Evolutionary conservation across 2,329 filamentous ascomycete genomes (phyloP), one percentile per base, ranked within the genome.

Genomic region (Arthrobotrys iridis): DNA sequence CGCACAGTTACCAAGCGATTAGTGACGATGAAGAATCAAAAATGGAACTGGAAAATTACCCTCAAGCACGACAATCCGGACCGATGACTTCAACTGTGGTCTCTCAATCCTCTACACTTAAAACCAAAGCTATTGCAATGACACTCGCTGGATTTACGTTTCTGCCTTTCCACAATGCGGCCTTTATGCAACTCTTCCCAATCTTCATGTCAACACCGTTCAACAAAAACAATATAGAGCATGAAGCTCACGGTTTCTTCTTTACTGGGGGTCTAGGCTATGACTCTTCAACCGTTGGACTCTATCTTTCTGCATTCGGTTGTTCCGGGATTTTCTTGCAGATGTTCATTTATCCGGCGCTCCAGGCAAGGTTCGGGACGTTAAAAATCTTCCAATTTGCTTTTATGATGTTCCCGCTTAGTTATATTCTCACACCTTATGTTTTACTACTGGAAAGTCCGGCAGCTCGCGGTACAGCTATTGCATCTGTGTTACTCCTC

Each of bases 271-370:
- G 92, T 0, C 84, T 95, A 0, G 91, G 91, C 11, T 86, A 95
- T 62, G 87, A 87, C 0, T 89, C 91, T 0, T 85, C 87, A 0
- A 86, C 87, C 0, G 90, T 95, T 26, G 92, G 92, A n/a, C 83
- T 92, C 37, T 91, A 91, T 3, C 92, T 93, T 83, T 89, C 92
- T 1, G 89, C 91, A 57, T 86, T 95, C 13, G 92, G 92, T 6
- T 82, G 88, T 50, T 88, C 94, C 41, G 92, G 92, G 15, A 90
- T 95, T 43, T 83, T 85, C 0, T 84, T 95, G 40, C 90, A 92
- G 80, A 86, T 92, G 33, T 85, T 91, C 52, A 83, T 92, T 6
- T 94, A 93, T 80, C 91, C 91, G 0, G 82, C 83, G 22, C 83
- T 93, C 15, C 91, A 91, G 55, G 83, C 85, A 0, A 86, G 86